Conservation (phyloP, 208 protist genomes). For the Balamuthia mandrillaris region DNA sequence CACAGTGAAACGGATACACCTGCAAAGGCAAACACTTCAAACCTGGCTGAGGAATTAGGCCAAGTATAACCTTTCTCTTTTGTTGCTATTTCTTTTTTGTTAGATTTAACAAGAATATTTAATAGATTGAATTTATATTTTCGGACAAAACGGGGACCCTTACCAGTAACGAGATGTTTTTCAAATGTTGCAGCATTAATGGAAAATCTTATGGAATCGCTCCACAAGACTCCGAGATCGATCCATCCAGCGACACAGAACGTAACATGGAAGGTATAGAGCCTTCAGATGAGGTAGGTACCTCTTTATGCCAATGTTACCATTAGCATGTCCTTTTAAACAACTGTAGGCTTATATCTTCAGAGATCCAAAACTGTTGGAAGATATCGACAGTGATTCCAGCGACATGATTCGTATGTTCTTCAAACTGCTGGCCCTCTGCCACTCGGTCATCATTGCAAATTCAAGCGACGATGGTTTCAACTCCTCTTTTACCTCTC, state of each 20-base stretch:
- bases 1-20: slow-evolving; percentile 32
- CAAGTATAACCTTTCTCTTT: slow-evolving; percentile 40
- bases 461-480: neutral
- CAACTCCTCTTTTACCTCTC: neutral
- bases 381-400: neutral
- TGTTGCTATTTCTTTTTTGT: neutral
- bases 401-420: neutral
- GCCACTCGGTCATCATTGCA: neutral
- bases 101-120: too few relatives aligned
- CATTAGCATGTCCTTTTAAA: neutral
- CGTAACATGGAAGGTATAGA: neutral
- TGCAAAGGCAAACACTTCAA: slow-evolving; percentile 63
- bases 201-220: neutral
- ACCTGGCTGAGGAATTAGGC: slow-evolving; percentile 76
- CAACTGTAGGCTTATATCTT: neutral
- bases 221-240: too few relatives aligned
- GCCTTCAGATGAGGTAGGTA: neutral
- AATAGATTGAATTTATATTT: slow-evolving; percentile 63
- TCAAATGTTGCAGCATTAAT: neutral
- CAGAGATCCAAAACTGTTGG: neutral
- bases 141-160: slow-evolving; percentile 77
- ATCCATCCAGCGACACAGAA: too few relatives aligned
- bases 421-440: neutral
- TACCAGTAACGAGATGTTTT: slow-evolving; percentile 21
- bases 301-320: neutral